Evolutionary conservation across 371 early-diverging fungal genomes (phyloP), one percentile per base, ranked within the genome.

Genomic region (Blakeslea trispora): DNA sequence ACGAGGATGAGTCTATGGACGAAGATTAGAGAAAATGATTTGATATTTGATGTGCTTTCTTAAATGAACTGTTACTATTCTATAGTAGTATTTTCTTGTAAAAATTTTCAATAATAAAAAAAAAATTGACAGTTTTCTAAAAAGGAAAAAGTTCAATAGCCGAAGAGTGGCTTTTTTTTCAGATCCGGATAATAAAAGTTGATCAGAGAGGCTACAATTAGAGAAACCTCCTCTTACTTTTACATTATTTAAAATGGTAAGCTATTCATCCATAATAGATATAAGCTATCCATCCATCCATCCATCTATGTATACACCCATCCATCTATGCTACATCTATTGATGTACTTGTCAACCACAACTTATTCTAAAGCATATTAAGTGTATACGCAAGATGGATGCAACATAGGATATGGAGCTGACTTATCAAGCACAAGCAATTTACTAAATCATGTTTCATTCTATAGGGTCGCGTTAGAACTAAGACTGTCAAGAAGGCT

Each of bases 401-500:
- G 54, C 43, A 35, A 37, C 37, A 11, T 44, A 18, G 5, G 32
- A 32, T n/a, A n/a, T n/a, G n/a, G n/a, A n/a, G n/a, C n/a, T n/a
- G n/a, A n/a, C n/a, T n/a, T n/a, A n/a, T n/a, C 28, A 28, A 28
- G 5, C 28, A 28, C 28, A 5, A n/a, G n/a, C n/a, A n/a, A n/a
- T 28, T 28, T 28, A 28, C 28, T 28, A 28, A 28, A 28, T 7
- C 9, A 6, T n/a, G 18, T 24, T 24, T 21, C 11, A n/a, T 19
- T 7, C 14, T 17, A 17, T 49, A 65, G 66, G 66, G 66, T 65
- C 66, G 66, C 47, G 66, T 65, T 69, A 86, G 97, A 79, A 98
- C 97, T 67, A 99, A 97, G 91, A 94, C 98, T 81, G 96, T 99
- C 79, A 99, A 99, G 94, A 99, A 93, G 91, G 99, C 99, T 73